These are phyloP conservation scores for Comarum palustre DNA, from an alignment of 306 rosid genomes.

Conservation along the genomic window DNA sequence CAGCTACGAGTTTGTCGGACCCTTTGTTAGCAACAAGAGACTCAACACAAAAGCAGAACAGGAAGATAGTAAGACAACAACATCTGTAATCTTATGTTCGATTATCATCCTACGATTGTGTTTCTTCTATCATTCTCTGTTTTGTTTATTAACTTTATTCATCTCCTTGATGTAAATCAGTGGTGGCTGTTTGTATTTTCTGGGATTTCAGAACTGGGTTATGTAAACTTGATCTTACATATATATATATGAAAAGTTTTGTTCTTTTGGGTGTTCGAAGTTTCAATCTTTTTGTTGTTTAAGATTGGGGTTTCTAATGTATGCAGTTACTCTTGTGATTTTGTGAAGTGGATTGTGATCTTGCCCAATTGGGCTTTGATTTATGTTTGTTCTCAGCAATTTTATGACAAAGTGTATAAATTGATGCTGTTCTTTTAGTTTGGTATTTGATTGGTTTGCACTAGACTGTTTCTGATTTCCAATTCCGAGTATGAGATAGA, in stretches of 20 bases:
- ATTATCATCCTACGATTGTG: not conserved
- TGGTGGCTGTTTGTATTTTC: not conserved
- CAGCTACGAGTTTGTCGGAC: slow-evolving; percentile 14
- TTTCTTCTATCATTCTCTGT: not conserved
- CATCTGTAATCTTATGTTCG: slow-evolving; percentile 14
- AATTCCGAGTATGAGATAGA: not conserved
- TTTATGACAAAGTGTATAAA: not conserved
- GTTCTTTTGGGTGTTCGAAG: not conserved
- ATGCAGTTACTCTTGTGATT: not conserved
- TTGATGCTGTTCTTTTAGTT: not conserved
- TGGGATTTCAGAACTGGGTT: not conserved
- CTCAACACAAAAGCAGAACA: not conserved
- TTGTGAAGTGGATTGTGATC: not conserved
- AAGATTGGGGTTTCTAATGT: not conserved
- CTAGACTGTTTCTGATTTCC: slow-evolving; percentile 1
- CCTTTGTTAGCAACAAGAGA: slow-evolving; percentile 3
- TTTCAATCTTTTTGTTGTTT: not conserved
- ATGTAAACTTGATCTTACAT: not conserved
- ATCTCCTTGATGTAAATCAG: not conserved
- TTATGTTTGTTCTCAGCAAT: not conserved
- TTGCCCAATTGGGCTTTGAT: not conserved
- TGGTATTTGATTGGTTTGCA: slow-evolving; percentile 12
- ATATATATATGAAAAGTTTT: not conserved
- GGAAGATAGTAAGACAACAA: slow-evolving; percentile 16
- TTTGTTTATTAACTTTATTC: not conserved